Evolutionary conservation across 352 stramenopile genomes (phyloP).

Genomic region (Globisporangium okanoganense): DNA sequence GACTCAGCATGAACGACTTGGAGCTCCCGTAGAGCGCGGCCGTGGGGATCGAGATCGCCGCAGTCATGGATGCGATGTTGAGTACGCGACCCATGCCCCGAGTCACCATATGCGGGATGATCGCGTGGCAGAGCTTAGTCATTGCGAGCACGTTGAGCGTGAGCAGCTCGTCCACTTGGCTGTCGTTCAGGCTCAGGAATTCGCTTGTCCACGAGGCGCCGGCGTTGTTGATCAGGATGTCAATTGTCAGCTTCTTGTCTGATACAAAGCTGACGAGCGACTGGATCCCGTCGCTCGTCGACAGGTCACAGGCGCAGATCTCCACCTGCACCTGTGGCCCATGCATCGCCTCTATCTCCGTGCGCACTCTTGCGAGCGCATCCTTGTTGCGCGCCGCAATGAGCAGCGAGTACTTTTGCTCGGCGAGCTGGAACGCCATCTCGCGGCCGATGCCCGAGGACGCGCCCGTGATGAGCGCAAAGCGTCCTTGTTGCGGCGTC

Average conservation of each 20-base stretch:
- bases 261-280: conserved; percentile 29
- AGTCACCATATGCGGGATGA: conserved; percentile 63
- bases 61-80: conserved; percentile 72
- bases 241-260: conserved; percentile 47
- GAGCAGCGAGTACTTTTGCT: conserved; percentile 58
- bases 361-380: conserved; percentile 44
- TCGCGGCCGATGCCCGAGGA: conserved; percentile 67
- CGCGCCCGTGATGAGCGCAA: conserved; percentile 62
- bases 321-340: conserved; percentile 27
- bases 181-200: neutral
- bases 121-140: conserved; percentile 41
- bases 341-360: conserved; percentile 47
- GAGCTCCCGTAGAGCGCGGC: conserved; percentile 61
- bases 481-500: conserved; percentile 22
- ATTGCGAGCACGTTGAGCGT: conserved; percentile 55
- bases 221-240: conserved; percentile 81
- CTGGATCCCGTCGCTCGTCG: conserved; percentile 29
- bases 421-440: conserved; percentile 60
- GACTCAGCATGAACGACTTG: conserved; percentile 66
- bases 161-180: conserved; percentile 47
- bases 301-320: conserved; percentile 46
- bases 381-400: conserved; percentile 41
- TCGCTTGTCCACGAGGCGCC: neutral
- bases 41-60: conserved; percentile 44
- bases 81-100: conserved; percentile 60